These are phyloP conservation scores for Pestalotiopsis fici DNA, from an alignment of 2,329 filamentous ascomycete species.

Conservation along the genomic window DNA sequence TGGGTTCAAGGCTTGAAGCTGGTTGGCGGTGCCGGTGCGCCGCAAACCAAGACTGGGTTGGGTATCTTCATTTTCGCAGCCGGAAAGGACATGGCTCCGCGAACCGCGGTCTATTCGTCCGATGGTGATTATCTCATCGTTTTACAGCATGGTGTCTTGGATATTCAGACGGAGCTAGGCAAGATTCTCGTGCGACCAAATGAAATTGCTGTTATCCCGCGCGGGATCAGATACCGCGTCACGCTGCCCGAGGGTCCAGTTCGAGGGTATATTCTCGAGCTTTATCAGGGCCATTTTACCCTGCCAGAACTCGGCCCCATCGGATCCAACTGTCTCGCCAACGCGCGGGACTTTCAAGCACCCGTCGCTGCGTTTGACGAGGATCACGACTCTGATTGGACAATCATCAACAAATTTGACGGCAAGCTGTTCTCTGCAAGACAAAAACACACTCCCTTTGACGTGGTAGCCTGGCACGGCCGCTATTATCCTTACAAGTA, in stretches of 20 bases:
- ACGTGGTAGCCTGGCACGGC: slow-evolving; percentile 80
- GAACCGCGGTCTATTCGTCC: slow-evolving; percentile 79
- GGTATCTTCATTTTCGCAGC: slow-evolving; percentile 82
- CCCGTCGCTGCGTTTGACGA: slow-evolving; percentile 68
- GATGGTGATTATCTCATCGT: slow-evolving; percentile 81
- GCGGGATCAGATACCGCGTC: slow-evolving; percentile 74
- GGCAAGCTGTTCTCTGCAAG: slow-evolving; percentile 60
- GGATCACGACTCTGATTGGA: slow-evolving; percentile 41
- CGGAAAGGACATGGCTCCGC: slow-evolving; percentile 72
- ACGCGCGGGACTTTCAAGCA: slow-evolving; percentile 65
- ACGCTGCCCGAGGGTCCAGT: slow-evolving; percentile 60
- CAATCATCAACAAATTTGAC: slow-evolving; percentile 11
- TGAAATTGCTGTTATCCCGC: slow-evolving; percentile 76
- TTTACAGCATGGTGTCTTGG: slow-evolving; percentile 71
- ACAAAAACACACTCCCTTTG: slow-evolving; percentile 74
- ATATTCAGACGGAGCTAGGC: slow-evolving; percentile 78
- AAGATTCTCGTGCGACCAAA: slow-evolving; percentile 74
- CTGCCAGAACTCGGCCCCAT: slow-evolving; percentile 75
- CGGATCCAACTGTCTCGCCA: slow-evolving; percentile 73
- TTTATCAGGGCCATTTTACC: slow-evolving; percentile 71
- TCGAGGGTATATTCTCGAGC: slow-evolving; percentile 74
- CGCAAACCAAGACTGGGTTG: slow-evolving; percentile 75
- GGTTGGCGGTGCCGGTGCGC: slow-evolving; percentile 77
- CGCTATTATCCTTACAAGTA: slow-evolving; percentile 83
- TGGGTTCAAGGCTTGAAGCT: slow-evolving; percentile 62